Evolutionary conservation across 768 basidiomycete genomes (phyloP), one percentile per base, ranked within the genome.

Genomic region (Lactarius vividus): DNA sequence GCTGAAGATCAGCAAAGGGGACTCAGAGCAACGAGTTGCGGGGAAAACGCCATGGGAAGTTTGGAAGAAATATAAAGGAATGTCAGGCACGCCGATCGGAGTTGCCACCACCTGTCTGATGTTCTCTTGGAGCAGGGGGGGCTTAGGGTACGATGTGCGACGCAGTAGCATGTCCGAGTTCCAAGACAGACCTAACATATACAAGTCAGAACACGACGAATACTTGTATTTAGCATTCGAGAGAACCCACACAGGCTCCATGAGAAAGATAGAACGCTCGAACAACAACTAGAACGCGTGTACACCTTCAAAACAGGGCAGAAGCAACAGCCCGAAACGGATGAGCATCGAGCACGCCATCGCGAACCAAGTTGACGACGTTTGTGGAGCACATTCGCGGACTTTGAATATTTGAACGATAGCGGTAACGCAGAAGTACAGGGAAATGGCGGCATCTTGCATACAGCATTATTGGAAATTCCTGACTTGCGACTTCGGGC

Each of bases 281-380:
- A 23, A 52, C 13, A 23, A 52, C 13, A 52, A 26, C 49, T 52
- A 2, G 26, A 13, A 52, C 49, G 49, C 49, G 49, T 52, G 49
- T 52, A 52, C 49, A 52, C 26, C 44, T 49, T 49, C n/a, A 11
- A 23, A 49, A 49, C 46, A n/a, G 44, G 26, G 11, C 4, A 52
- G 49, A 28, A 52, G 23, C 26, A 52, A 15, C 49, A 13, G 49
- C 49, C 49, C 6, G 49, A 52, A 52, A 28, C 13, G 59, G 35
- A 35, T 23, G 33, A 20, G 61, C 23, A 1, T 28, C 31, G n/a
- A 70, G 68, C 70, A 66, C 69, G 70, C 70, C 49, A 71, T 71
- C 52, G 57, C 46, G 44, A 49, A 44, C 55, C 42, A 56, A 4
- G 60, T 58, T 71, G 70, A 71, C 70, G 70, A 39, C 66, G 40